These are phyloP conservation scores for Melastoma malabathricum DNA, from an alignment of 345 rosid genomes.

Conservation along the genomic window DNA sequence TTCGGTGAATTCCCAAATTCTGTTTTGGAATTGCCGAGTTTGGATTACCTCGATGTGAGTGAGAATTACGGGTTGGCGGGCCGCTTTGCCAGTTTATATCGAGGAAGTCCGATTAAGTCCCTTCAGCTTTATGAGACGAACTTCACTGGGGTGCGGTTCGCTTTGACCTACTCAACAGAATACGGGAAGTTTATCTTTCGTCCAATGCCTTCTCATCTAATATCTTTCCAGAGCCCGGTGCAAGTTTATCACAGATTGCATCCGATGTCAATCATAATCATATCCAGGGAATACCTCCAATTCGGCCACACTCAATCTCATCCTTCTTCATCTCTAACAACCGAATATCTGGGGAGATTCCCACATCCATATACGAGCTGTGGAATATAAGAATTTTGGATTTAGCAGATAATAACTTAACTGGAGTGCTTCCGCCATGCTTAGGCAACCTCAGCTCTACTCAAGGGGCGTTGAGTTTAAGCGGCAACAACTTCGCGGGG, in stretches of 20 bases:
- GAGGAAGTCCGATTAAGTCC: no score
- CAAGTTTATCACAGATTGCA: not conserved
- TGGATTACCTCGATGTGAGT: no score
- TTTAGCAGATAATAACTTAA: slow-evolving; percentile 10
- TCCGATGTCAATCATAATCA: slow-evolving; percentile 6
- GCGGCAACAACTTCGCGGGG: slow-evolving; percentile 11
- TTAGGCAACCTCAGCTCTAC: slow-evolving; percentile 2
- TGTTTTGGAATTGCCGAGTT: no score
- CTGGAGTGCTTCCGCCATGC: slow-evolving; percentile 17
- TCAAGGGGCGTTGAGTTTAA: not conserved
- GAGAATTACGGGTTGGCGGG: no score
- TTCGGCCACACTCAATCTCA: not conserved
- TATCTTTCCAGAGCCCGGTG: not conserved
- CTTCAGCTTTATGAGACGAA: no score
- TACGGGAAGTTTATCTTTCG: not conserved
- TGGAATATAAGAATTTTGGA: not conserved
- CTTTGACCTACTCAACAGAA: not conserved
- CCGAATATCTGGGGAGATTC: slow-evolving; percentile 1
- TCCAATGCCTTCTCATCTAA: slow-evolving; percentile 7
- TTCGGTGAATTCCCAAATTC: no score
- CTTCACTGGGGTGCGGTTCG: not conserved
- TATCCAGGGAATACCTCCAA: slow-evolving; percentile 6
- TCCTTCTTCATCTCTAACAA: slow-evolving; percentile 2
- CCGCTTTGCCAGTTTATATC: no score
- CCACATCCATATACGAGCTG: not conserved